Base-by-base conservation (phyloP, 345 rosid species). In the Boechera divaricarpa region DNA sequence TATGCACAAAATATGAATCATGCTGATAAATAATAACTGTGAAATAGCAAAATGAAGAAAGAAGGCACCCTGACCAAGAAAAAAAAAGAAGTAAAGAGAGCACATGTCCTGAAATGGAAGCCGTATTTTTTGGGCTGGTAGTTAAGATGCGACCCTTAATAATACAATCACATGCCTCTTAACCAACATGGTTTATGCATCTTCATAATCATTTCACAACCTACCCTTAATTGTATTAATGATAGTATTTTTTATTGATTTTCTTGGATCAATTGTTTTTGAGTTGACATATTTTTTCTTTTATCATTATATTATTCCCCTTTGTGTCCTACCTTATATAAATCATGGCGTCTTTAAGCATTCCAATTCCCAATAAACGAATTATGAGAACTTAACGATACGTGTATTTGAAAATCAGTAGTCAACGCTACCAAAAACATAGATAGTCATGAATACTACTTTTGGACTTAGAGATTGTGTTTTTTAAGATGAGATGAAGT, bases 101-200 rank as follows among this genome's bases (percentile, higher is more conserved):
- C 48, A 71, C 67, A 60, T 60, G 75, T 72, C 58, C 33, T 13
- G 58, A 72, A 60, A 48, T 47, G 29, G 67, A 59, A 71, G 36
- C 67, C 7, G 38, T 35, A 58, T 60, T 44, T 42, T n/a, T 35
- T 60, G 33, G 59, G 65, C 38, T 48, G 67, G 67, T 60, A 33
- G 67, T 60, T 60, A 48, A 72, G 67, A 72, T 59, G 59, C 59
- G 49, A 47, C 67, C 11, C 59, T 47, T 35, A 72, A 72, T 72
- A 72, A 72, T 72, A 60, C 47, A 0, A 24, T 48, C 75, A 72
- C 75, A 72, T 72, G 75, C 29, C 38, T 36, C 67, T 33, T 72
- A 59, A 60, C 47, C 28, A 72, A 59, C 67, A 47, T 72, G 67
- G 45, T 58, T 70, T 47, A 71, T 71, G 24, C 12, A 59, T 24